Evolutionary conservation across 2,329 filamentous ascomycete genomes (phyloP).

Genomic region (Aureobasidium sp.): DNA sequence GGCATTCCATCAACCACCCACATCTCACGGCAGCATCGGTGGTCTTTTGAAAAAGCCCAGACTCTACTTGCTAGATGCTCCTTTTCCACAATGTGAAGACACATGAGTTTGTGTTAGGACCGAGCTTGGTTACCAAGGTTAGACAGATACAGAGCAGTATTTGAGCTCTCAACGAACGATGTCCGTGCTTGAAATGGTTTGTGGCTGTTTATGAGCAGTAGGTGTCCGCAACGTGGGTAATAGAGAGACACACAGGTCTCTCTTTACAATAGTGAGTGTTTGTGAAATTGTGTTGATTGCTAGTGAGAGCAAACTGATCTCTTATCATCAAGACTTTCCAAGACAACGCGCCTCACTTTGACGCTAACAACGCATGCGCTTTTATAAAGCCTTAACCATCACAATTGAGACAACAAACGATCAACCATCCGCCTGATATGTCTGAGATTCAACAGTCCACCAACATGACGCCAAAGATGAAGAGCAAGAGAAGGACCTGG

Average conservation of each 20-base stretch:
- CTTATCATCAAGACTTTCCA: background rate
- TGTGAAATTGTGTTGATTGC: background rate
- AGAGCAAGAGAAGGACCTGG: background rate
- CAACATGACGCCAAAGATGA: background rate
- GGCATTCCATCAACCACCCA: background rate
- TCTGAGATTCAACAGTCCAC: background rate
- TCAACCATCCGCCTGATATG: background rate
- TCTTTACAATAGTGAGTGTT: background rate
- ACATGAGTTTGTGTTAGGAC: no score
- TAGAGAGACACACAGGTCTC: no score
- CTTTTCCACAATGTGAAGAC: no score
- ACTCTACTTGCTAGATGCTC: background rate
- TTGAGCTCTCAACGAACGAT: background rate
- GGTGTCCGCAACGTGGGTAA: no score
- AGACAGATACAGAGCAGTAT: background rate
- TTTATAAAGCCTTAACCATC: background rate
- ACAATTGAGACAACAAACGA: background rate
- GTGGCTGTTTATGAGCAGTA: background rate
- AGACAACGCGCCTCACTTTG: background rate
- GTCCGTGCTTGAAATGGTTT: background rate
- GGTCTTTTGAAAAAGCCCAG: background rate
- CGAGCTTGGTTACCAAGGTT: no score
- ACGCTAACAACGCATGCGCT: background rate
- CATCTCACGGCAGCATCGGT: background rate
- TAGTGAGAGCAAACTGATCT: background rate